Conservation (phyloP, 441 rosid species). For the Pelargonium cotyledonis region DNA sequence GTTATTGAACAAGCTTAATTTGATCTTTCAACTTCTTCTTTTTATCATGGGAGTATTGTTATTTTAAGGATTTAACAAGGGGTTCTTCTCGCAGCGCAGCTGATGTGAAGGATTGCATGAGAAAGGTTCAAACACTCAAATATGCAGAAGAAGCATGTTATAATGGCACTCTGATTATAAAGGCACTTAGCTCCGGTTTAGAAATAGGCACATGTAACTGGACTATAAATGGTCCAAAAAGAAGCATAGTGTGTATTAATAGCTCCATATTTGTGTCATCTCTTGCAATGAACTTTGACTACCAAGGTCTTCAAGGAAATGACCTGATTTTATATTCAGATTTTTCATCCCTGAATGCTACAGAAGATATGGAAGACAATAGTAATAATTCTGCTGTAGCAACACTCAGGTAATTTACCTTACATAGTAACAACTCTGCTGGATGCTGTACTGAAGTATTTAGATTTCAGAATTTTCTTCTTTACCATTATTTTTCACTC, state of each 20-base stretch:
- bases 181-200: constrained; percentile 72
- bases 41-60: background rate
- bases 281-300: constrained; percentile 58
- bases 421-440: background rate
- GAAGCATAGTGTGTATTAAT: constrained; percentile 45
- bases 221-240: constrained; percentile 51
- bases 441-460: background rate
- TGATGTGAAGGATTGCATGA: constrained; percentile 57
- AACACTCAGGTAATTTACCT: constrained; percentile 39
- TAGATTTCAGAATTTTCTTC: background rate
- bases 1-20: constrained; percentile 1
- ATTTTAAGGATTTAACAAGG: constrained; percentile 11
- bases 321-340: constrained; percentile 62
- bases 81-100: constrained; percentile 42
- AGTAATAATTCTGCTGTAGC: constrained; percentile 21
- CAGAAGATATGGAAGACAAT: constrained; percentile 29
- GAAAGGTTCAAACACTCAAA: constrained; percentile 53
- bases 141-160: constrained; percentile 75
- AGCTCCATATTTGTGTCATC: constrained; percentile 50
- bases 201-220: constrained; percentile 86
- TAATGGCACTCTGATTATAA: constrained; percentile 55
- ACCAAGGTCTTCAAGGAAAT: constrained; percentile 39
- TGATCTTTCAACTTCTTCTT: background rate
- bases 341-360: constrained; percentile 33
- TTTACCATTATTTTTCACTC: constrained; percentile 11